phyloP scores from a whole-genome alignment of 768 basidiomycete genomes.

The Mycena metata region DNA sequence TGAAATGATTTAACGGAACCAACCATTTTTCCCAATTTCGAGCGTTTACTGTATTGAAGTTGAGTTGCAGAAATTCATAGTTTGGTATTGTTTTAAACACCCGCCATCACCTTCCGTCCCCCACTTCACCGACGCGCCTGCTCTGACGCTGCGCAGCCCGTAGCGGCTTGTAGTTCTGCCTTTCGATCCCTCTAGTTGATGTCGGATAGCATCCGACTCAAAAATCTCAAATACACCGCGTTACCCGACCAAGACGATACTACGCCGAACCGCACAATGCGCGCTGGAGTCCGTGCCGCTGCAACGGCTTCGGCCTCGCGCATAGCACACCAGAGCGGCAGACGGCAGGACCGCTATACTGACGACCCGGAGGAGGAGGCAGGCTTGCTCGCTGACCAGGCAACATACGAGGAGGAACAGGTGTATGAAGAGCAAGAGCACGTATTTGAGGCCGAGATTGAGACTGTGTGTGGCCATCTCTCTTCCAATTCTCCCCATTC shows the following conservation, averaged over 20 bases:
- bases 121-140: constrained; percentile 22
- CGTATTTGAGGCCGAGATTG: constrained; percentile 36
- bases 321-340: constrained; percentile 52
- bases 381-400: constrained; percentile 60
- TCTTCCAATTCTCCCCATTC: background rate
- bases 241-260: constrained; percentile 44
- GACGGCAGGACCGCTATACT: constrained; percentile 66
- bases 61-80: too few relatives aligned
- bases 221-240: constrained; percentile 32
- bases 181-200: constrained; percentile 23
- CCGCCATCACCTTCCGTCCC: background rate
- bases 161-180: constrained; percentile 1
- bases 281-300: constrained; percentile 49
- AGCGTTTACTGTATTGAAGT: too few relatives aligned
- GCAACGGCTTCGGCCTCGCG: constrained; percentile 45
- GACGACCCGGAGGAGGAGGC: constrained; percentile 78
- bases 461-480: constrained; percentile 30
- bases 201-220: constrained; percentile 35
- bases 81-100: constrained; percentile 7
- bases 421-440: constrained; percentile 50
- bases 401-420: constrained; percentile 49
- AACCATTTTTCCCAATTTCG: too few relatives aligned
- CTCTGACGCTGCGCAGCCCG: constrained; percentile 25
- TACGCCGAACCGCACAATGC: constrained; percentile 43
- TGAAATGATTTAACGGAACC: too few relatives aligned